Evolutionary conservation across 805 yeast genomes (phyloP).

Genomic region (Saturnispora serradocipensis): DNA sequence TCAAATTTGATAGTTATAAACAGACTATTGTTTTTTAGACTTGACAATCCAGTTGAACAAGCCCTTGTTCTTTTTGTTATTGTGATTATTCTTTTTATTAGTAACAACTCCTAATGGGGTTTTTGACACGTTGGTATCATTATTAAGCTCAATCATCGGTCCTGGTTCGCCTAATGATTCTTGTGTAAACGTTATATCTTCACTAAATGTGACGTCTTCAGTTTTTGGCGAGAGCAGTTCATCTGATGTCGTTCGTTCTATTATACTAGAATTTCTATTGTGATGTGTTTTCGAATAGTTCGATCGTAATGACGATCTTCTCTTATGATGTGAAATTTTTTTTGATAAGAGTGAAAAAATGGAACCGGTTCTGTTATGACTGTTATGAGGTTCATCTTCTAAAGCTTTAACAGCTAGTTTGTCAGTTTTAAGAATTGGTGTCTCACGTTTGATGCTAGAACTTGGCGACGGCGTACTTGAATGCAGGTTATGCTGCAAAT

Average conservation of each 20-base stretch:
- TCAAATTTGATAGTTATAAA: not conserved
- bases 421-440: not conserved
- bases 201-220: constrained; percentile 20
- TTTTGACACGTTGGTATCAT: constrained; percentile 5
- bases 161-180: constrained; percentile 28
- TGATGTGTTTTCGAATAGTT: constrained; percentile 9
- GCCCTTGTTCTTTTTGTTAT: not conserved
- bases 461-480: not conserved
- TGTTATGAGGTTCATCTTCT: not conserved
- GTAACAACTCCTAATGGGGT: not conserved
- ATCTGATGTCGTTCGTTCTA: constrained; percentile 22
- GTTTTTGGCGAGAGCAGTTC: constrained; percentile 14
- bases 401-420: not conserved
- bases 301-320: constrained; percentile 20
- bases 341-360: constrained; percentile 21
- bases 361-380: constrained; percentile 20
- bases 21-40: not conserved
- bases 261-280: constrained; percentile 13
- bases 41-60: not conserved
- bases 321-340: constrained; percentile 20
- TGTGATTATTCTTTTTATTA: not conserved
- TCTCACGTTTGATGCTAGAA: constrained; percentile 5
- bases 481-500: not conserved
- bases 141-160: constrained; percentile 23
- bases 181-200: constrained; percentile 22